Percentiles rank a stretch among this genome's conserved stretches.
Evolutionary conservation across 73 alveolate species (phyloP).

Genomic region (Durusdinium trenchii): DNA sequence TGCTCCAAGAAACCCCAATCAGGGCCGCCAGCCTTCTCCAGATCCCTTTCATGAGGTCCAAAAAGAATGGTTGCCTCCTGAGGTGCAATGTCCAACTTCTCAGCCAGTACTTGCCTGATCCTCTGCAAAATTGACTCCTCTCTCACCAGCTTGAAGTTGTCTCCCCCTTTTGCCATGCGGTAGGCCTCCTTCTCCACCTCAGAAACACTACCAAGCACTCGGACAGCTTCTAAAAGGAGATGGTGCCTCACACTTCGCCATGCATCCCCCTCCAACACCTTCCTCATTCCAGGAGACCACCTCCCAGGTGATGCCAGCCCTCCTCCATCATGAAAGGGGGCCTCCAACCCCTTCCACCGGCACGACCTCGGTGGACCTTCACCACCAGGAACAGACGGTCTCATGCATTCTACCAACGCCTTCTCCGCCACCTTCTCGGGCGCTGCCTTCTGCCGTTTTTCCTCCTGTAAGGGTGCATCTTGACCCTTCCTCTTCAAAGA

Average conservation of each 20-base stretch:
- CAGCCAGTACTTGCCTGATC: background rate
- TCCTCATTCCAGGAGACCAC: too few species aligned
- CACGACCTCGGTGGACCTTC: too few species aligned
- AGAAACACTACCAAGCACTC: background rate
- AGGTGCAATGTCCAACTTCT: background rate
- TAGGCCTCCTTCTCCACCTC: too few species aligned
- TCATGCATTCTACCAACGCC: too few species aligned
- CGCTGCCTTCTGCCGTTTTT: too few species aligned
- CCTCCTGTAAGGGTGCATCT: too few species aligned
- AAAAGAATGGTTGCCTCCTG: background rate
- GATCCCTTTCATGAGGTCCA: background rate
- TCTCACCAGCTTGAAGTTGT: background rate
- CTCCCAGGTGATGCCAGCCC: background rate
- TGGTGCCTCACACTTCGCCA: background rate
- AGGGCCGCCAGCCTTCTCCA: background rate
- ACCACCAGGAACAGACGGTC: too few species aligned
- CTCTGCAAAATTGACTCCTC: background rate
- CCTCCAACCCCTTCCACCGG: too few species aligned
- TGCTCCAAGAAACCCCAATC: background rate
- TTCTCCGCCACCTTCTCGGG: too few species aligned
- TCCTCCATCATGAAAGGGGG: background rate
- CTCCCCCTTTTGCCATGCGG: background rate
- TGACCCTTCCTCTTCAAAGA: too few species aligned
- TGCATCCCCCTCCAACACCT: background rate
- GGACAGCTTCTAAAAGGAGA: too few species aligned